Evolutionary conservation across 441 rosid genomes (phyloP).

Genomic region (Euphorbia schlechtendalii): DNA sequence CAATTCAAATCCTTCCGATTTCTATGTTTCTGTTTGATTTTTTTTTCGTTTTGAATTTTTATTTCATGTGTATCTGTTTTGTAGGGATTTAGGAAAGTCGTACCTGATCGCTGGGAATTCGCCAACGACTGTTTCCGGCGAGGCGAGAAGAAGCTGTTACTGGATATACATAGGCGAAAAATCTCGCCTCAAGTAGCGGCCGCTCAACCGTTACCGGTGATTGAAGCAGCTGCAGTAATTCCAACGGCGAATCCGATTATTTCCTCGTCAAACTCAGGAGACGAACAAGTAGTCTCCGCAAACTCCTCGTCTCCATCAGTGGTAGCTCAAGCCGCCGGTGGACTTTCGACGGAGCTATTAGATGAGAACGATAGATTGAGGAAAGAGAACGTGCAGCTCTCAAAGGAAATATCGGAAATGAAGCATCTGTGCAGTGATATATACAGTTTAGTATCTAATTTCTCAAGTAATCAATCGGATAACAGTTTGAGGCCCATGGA

Average conservation of each 20-base stretch:
- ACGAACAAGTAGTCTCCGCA: slow-evolving; percentile 64
- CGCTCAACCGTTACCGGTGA: slow-evolving; percentile 17
- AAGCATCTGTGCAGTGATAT: slow-evolving; percentile 59
- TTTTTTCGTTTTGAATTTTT: not conserved
- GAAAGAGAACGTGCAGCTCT: slow-evolving; percentile 62
- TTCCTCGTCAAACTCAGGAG: slow-evolving; percentile 77
- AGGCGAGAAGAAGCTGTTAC: slow-evolving; percentile 66
- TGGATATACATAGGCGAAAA: slow-evolving; percentile 80
- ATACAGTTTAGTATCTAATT: slow-evolving; percentile 54
- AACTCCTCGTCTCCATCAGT: slow-evolving; percentile 58
- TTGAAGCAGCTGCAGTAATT: slow-evolving; percentile 19
- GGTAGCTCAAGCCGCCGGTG: slow-evolving; percentile 10
- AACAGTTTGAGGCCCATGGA: slow-evolving; percentile 33
- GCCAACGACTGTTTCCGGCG: slow-evolving; percentile 64
- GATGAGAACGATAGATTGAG: slow-evolving; percentile 82
- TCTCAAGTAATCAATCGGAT: slow-evolving; percentile 28
- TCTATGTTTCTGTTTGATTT: not conserved
- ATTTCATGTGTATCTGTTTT: not conserved
- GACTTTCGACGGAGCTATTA: slow-evolving; percentile 46
- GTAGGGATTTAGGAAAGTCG: no score
- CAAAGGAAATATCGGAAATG: slow-evolving; percentile 54
- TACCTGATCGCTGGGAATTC: slow-evolving; percentile 94
- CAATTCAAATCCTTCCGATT: not conserved
- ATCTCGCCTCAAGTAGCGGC: slow-evolving; percentile 30
- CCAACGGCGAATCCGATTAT: slow-evolving; percentile 32